Evolutionary conservation across 176 grass and related monocot species (phyloP).

Genomic region (barley (Hordeum vulgare)): DNA sequence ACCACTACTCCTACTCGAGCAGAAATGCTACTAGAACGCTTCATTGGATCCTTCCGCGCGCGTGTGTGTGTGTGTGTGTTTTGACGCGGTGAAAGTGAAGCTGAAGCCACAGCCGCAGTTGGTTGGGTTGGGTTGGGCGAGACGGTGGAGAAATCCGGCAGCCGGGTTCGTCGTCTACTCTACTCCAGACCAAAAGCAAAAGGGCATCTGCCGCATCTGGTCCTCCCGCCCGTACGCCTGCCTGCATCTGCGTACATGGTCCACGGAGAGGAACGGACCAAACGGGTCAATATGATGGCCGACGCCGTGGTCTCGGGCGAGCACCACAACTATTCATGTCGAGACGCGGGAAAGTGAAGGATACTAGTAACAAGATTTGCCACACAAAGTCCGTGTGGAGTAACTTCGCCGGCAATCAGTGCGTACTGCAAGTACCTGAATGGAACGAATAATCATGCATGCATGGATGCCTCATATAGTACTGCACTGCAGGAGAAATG

Average conservation of each 20-base stretch:
- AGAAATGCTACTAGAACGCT: too few species aligned
- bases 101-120: not conserved
- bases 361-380: not conserved
- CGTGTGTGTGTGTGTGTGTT: too few species aligned
- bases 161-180: too few species aligned
- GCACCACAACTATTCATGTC: not conserved
- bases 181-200: too few species aligned
- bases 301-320: not conserved
- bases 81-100: not conserved
- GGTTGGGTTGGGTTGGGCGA: not conserved
- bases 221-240: too few species aligned
- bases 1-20: too few species aligned
- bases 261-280: not conserved
- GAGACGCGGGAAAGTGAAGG: not conserved
- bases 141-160: too few species aligned
- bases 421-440: not conserved
- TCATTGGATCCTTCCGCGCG: constrained; percentile 31
- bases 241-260: too few species aligned
- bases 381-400: not conserved
- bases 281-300: constrained; percentile 14
- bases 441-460: not conserved
- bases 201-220: not conserved
- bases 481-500: not conserved
- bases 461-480: too few species aligned
- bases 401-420: not conserved